Percentiles rank a stretch among this genome's conserved stretches.
These are phyloP conservation scores for Scheffersomyces titani DNA, from an alignment of 1,139 yeast genomes.

Conservation along the genomic window DNA sequence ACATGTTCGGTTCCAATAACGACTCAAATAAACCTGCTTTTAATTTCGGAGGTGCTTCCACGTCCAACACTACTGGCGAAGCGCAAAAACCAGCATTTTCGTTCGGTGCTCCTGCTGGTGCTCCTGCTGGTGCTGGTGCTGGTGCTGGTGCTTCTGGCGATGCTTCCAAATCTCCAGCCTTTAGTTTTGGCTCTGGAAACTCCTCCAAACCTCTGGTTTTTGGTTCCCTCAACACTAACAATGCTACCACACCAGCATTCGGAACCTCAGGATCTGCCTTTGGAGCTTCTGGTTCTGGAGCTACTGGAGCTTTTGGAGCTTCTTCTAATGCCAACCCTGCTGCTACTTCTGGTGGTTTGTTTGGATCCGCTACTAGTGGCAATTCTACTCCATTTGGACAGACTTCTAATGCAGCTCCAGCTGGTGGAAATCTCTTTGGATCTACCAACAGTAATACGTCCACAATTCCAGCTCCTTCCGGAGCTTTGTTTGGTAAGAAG, in stretches of 20 bases:
- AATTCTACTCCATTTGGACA: not conserved
- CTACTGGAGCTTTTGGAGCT: not conserved
- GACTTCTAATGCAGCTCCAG: conserved; percentile 3
- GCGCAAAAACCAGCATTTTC: conserved; percentile 2
- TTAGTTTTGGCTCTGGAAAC: not conserved
- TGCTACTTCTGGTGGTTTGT: conserved; percentile 18
- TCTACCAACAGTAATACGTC: conserved; percentile 3
- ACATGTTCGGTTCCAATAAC: not conserved
- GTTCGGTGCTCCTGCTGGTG: conserved; percentile 8
- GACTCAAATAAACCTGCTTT: conserved; percentile 1
- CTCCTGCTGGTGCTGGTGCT: not conserved
- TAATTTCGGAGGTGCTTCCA: not conserved
- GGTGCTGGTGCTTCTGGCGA: not conserved
- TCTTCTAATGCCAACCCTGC: conserved; percentile 6
- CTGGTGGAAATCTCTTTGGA: conserved; percentile 17
- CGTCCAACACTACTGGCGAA: not conserved
- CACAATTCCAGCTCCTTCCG: conserved; percentile 3
- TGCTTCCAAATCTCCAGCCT: not conserved
- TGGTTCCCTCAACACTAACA: not conserved
- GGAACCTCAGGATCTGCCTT: not conserved
- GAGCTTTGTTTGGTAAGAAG: conserved; percentile 8
- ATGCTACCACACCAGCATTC: not conserved
- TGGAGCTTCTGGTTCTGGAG: conserved; percentile 6
- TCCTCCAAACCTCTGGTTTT: not conserved
- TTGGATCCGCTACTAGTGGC: conserved; percentile 22